Evolutionary conservation across 2,329 filamentous ascomycete genomes (phyloP), one percentile per base, ranked within the genome.

Genomic region (Claviceps maximensis): DNA sequence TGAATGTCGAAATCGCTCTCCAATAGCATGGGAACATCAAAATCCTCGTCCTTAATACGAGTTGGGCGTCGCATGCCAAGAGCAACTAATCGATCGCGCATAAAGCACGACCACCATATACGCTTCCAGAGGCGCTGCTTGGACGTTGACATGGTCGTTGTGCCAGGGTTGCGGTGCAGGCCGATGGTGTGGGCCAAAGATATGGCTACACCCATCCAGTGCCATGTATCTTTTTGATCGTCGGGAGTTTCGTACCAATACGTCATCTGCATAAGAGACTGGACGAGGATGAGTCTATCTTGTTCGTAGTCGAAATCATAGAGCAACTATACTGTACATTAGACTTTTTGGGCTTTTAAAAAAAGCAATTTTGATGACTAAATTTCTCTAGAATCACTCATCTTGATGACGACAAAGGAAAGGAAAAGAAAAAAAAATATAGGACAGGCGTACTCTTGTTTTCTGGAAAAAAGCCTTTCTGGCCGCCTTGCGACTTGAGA

Each of bases 161-260:
- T 85, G 21, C 71, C 73, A 2, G 89, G 89, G 61, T 95, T 87
- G 57, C 90, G 86, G 68, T 97, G 89, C 19, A 96, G 76, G 6
- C 91, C 90, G 58, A 96, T 95, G 13, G 90, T 95, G 67, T 95
- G 89, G 51, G 89, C 90, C 47, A 96, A 74, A 13, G 90, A 95
- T 55, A 95, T 87, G 44, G 90, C 91, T 40, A 96, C 88, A 19
- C 91, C 91, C 87, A 96, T 95, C 91, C 90, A 96, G 65, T 96
- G 90, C 87, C 91, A 96, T 47, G 90, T 96, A 66, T 96, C 91
- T 68, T 96, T 96, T 65, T 95, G 89, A 66, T 96, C 91, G 69
- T 96, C 89, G 0, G 90, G 90, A 13, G 89, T 95, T 69, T 96
- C 90, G 67, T 96, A 96, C 86, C 91, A 97, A 67, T 95, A 95